Percentiles rank a stretch among this genome's conserved stretches.
Conservation (phyloP, 2,329 filamentous ascomycete genomes). For the Fusarium verticillioides region DNA sequence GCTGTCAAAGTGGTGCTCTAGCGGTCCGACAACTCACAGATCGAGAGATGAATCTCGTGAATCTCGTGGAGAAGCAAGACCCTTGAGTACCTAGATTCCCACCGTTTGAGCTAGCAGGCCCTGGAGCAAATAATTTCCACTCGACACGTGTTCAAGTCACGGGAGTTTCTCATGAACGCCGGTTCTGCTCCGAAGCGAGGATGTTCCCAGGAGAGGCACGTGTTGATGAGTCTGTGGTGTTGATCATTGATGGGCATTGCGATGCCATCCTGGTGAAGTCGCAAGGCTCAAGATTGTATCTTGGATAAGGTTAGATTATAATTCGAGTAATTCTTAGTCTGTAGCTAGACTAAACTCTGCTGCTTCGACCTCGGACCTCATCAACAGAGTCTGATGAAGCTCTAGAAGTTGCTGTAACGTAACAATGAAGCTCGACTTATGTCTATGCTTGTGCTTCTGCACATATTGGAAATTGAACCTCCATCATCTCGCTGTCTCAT, state of each 20-base stretch:
- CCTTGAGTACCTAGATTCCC: neutral
- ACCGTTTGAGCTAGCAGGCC: constrained; percentile 1
- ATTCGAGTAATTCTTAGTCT: neutral
- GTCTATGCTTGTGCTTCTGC: neutral
- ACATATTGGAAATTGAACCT: neutral
- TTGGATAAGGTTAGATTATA: neutral
- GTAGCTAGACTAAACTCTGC: neutral
- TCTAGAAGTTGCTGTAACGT: neutral
- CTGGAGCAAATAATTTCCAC: constrained; percentile 11
- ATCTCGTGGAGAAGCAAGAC: constrained; percentile 31
- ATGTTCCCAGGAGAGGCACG: constrained; percentile 29
- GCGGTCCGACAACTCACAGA: constrained; percentile 34
- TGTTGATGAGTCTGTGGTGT: constrained; percentile 12
- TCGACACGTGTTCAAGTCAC: constrained; percentile 38
- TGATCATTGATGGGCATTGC: constrained; percentile 1
- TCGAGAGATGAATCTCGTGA: constrained; percentile 34
- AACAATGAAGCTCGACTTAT: neutral
- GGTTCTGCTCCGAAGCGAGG: constrained; percentile 27
- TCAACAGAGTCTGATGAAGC: neutral
- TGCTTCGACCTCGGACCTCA: neutral
- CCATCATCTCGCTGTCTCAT: neutral
- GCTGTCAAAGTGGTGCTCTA: constrained; percentile 27
- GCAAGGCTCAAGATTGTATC: neutral
- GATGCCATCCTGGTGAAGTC: neutral
- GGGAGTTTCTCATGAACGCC: constrained; percentile 15